Conservation (phyloP, 176 grass and related monocot genomes). For the Lolium perenne region DNA sequence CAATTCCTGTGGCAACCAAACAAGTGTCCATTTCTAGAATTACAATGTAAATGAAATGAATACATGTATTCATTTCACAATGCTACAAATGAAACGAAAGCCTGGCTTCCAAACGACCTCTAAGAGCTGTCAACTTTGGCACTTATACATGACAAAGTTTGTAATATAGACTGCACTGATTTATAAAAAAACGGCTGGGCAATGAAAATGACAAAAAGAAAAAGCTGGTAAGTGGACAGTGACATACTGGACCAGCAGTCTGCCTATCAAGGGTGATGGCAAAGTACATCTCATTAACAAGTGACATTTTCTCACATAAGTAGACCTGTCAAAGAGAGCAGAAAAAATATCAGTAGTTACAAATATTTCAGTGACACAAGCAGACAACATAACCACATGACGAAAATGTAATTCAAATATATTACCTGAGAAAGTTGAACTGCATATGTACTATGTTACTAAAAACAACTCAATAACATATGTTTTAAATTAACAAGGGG, state of each 20-base stretch:
- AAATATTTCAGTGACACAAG: conserved; percentile 15
- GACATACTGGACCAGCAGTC: conserved; percentile 89
- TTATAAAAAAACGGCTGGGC: conserved; percentile 7
- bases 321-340: conserved; percentile 71
- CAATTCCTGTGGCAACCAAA: no score
- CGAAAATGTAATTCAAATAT: neutral
- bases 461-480: conserved; percentile 4
- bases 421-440: conserved; percentile 16
- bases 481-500: neutral
- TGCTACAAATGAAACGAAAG: no score
- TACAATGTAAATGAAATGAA: no score
- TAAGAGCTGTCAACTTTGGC: neutral
- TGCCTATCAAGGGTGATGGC: conserved; percentile 96
- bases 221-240: conserved; percentile 3
- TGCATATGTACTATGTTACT: neutral
- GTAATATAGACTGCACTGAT: neutral
- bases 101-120: no score
- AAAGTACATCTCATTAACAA: conserved; percentile 99
- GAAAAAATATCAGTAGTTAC: conserved; percentile 35
- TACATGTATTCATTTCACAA: no score
- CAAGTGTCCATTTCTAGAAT: no score
- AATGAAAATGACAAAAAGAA: conserved; percentile 33
- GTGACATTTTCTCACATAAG: conserved; percentile 91
- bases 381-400: conserved; percentile 29
- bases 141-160: neutral